Percentiles rank a stretch among this genome's conserved stretches.
phyloP scores from a whole-genome alignment of 768 basidiomycete species.

The Pholiota conissans region DNA sequence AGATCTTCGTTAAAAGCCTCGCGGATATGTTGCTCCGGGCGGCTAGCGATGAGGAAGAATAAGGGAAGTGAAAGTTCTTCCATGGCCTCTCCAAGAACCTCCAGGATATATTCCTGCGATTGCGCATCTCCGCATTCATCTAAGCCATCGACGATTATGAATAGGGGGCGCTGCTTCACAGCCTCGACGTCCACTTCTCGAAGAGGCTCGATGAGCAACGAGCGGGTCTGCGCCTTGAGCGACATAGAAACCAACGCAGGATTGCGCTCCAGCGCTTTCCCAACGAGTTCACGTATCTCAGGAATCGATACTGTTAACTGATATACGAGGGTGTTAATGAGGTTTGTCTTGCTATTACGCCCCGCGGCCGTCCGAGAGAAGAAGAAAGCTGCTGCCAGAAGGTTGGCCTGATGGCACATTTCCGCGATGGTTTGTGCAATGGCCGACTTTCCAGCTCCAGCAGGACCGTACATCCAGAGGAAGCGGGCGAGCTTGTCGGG shows the following conservation, averaged over 20 bases:
- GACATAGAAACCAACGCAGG: slow-evolving; percentile 6
- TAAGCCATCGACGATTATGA: slow-evolving; percentile 19
- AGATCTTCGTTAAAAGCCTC: slow-evolving; percentile 6
- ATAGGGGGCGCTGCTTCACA: neutral
- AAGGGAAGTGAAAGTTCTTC: neutral
- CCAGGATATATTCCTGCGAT: slow-evolving; percentile 9
- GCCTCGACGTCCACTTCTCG: neutral
- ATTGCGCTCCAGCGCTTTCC: slow-evolving; percentile 7
- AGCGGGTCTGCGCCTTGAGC: slow-evolving; percentile 8
- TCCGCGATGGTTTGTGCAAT: slow-evolving; percentile 18
- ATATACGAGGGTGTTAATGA: slow-evolving; percentile 17
- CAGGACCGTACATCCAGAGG: slow-evolving; percentile 17
- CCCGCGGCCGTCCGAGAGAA: slow-evolving; percentile 10
- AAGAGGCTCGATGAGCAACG: slow-evolving; percentile 9
- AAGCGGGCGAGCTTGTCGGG: neutral
- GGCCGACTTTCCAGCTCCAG: slow-evolving; percentile 19
- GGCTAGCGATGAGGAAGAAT: slow-evolving; percentile 16
- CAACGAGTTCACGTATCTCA: slow-evolving; percentile 3
- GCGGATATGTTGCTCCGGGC: slow-evolving; percentile 16
- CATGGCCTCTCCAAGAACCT: neutral
- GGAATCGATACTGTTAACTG: slow-evolving; percentile 14
- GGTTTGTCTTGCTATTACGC: slow-evolving; percentile 5
- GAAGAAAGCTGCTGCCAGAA: slow-evolving; percentile 13
- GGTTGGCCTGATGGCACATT: slow-evolving; percentile 2
- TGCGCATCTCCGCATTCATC: slow-evolving; percentile 14